Conservation (phyloP, 2,329 filamentous ascomycete genomes). For the Alternaria ethzedia region DNA sequence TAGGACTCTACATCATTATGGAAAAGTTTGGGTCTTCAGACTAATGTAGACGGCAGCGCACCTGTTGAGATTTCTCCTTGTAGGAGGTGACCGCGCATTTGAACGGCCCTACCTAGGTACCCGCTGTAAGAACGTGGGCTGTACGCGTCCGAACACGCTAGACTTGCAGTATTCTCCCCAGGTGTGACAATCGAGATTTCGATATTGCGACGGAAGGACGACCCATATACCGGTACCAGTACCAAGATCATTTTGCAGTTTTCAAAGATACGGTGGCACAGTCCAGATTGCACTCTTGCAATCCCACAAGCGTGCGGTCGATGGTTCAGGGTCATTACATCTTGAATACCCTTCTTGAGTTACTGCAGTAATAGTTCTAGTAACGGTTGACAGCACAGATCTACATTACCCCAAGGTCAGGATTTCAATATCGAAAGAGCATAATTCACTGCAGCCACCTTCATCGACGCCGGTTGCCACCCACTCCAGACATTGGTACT, state of each 20-base stretch:
- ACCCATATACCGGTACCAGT: not conserved
- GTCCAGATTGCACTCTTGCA: not conserved
- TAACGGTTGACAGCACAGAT: not conserved
- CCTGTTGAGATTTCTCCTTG: not conserved
- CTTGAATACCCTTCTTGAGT: not conserved
- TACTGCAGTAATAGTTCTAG: not conserved
- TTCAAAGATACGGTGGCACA: not conserved
- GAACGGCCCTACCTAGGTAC: not conserved
- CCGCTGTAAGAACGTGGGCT: not conserved
- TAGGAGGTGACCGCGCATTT: not conserved
- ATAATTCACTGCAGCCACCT: not conserved
- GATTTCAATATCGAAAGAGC: not conserved
- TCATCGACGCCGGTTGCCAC: not conserved
- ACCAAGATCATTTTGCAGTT: not conserved
- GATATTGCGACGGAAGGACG: not conserved
- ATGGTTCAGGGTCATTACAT: not conserved
- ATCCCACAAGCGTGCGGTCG: not conserved
- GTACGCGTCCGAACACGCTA: not conserved
- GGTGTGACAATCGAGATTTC: not conserved
- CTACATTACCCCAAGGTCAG: not conserved
- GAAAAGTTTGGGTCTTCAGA: not conserved
- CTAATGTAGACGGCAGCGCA: not conserved
- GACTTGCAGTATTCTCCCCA: not conserved
- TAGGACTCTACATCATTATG: too few species aligned
- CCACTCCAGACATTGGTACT: not conserved